Conservation (phyloP, 1,284 basidiomycete genomes). For the Malassezia restricta region DNA sequence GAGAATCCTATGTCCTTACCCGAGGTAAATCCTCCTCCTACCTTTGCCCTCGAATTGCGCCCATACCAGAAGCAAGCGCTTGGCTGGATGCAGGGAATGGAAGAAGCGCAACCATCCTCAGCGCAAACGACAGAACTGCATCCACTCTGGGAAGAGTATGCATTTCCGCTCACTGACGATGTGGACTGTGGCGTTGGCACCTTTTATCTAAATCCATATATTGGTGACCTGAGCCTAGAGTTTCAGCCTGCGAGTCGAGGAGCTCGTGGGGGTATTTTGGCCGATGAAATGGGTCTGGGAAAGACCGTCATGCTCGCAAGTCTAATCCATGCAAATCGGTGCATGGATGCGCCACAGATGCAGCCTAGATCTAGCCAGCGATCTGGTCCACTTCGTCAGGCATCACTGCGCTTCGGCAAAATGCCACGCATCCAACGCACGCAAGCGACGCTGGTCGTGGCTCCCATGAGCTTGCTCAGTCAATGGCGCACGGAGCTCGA, state of each 20-base stretch:
- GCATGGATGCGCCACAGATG: neutral
- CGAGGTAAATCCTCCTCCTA: conserved; percentile 68
- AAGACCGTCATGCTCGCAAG: conserved; percentile 94
- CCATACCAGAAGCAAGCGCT: conserved; percentile 88
- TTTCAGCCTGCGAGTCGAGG: conserved; percentile 72
- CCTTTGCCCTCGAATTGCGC: conserved; percentile 67
- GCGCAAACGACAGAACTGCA: conserved; percentile 56
- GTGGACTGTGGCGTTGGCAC: conserved; percentile 19
- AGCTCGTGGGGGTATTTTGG: conserved; percentile 73
- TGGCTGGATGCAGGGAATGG: conserved; percentile 86
- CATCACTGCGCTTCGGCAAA: conserved; percentile 29
- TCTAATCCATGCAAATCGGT: conserved; percentile 64
- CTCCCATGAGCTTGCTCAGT: conserved; percentile 74
- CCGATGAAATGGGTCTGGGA: conserved; percentile 75
- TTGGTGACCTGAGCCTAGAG: conserved; percentile 80
- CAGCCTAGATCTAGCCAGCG: neutral
- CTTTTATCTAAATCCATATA: conserved; percentile 30
- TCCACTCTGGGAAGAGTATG: conserved; percentile 83
- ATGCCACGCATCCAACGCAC: conserved; percentile 14
- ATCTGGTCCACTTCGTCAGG: conserved; percentile 21
- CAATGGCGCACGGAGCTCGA: conserved; percentile 85
- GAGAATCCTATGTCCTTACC: conserved; percentile 63
- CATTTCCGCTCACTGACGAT: conserved; percentile 17
- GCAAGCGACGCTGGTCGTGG: conserved; percentile 69
- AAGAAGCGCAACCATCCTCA: conserved; percentile 47